Evolutionary conservation across 2,329 filamentous ascomycete species (phyloP), one percentile per base, ranked within the genome.

Genomic region (Botrytis sinoallii): DNA sequence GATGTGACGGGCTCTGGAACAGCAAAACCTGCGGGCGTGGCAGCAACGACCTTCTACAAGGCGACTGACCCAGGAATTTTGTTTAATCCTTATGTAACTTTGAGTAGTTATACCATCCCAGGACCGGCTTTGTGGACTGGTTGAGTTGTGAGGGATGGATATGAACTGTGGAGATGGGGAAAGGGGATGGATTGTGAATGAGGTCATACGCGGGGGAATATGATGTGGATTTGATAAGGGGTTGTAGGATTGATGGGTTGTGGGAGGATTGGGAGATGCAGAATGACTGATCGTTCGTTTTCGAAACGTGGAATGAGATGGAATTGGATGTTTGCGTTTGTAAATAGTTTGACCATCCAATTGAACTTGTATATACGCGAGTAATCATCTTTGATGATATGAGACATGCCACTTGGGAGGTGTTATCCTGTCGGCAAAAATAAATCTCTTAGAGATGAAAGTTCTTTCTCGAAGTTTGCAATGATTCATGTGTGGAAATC

Each of bases 1-100:
- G 80, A 84, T 74, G 82, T 88, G 55, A 82, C 79, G 29, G 85
- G 85, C 29, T 80, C 81, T 25, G 85, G 85, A 4, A 81, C 81
- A 8, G 80, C 78, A n/a, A 73, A 79, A 25, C 81, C 80, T 7
- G 76, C 79, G 22, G 84, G 84, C 16, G 79, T 81, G 12, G 72
- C 77, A 4, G 85, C 79, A 6, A 82, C 79, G 10, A 77, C 77
- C 44, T 81, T 85, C n/a, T 86, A 86, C 76, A 81, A 79, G 61
- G 72, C 78, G 14, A 79, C 78, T 14, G 84, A 85, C 59, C 76
- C 83, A 3, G 85, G 86, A 22, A 84, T 86, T 75, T 73, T 80
- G 3, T 79, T 82, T 44, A 79, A 82, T 70, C 79, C 83, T 63
- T 86, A 85, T 77, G 78, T 76, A 9, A 72, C 77, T 0, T 75